phyloP scores from a whole-genome alignment of 1,284 basidiomycete species.

The Moniliophthora roreri region DNA sequence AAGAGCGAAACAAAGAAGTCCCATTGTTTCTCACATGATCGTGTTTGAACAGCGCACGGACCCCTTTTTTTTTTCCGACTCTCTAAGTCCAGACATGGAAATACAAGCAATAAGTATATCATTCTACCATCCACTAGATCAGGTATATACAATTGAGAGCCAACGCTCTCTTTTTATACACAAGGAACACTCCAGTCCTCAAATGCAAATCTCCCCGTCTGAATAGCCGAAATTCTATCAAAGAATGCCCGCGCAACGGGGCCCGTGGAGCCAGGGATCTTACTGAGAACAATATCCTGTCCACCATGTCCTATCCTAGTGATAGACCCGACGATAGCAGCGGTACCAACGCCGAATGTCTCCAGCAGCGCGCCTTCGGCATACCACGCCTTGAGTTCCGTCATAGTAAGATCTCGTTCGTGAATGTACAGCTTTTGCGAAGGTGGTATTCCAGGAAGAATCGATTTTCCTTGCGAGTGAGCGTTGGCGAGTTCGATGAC shows the following conservation, averaged over 20 bases:
- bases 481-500: slow-evolving; percentile 60
- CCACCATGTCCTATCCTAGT: slow-evolving; percentile 55
- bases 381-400: slow-evolving; percentile 52
- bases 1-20: neutral
- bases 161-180: slow-evolving; percentile 14
- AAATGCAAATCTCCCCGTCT: slow-evolving; percentile 58
- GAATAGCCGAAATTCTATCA: slow-evolving; percentile 59
- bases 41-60: neutral
- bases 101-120: no score
- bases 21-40: neutral
- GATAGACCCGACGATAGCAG: slow-evolving; percentile 61
- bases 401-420: slow-evolving; percentile 65
- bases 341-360: slow-evolving; percentile 74
- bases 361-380: slow-evolving; percentile 59
- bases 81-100: neutral
- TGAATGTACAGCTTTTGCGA: slow-evolving; percentile 45
- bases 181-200: slow-evolving; percentile 53
- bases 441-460: slow-evolving; percentile 39
- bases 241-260: slow-evolving; percentile 57
- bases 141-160: neutral
- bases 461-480: slow-evolving; percentile 32
- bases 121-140: no score
- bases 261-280: slow-evolving; percentile 27
- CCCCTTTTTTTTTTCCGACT: neutral
- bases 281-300: neutral